Evolutionary conservation across 495 filamentous ascomycete species (phyloP).

Genomic region (Pyrenula massariospora): DNA sequence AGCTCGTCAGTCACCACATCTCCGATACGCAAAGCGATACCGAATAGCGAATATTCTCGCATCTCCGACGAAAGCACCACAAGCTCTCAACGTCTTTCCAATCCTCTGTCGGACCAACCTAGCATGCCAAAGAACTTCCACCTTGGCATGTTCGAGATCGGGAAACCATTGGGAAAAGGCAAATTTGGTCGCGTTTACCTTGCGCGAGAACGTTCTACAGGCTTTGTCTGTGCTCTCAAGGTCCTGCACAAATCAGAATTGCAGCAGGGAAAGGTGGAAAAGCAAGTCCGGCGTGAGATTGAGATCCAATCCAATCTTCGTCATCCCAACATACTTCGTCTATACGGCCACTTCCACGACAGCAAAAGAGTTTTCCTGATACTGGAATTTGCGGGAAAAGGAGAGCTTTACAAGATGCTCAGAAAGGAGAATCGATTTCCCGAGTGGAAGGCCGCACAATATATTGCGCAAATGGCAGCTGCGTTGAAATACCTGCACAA

Average conservation of each 20-base stretch:
- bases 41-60: conserved; percentile 19
- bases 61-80: conserved; percentile 43
- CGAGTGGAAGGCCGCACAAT: conserved; percentile 93
- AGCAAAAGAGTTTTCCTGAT: conserved; percentile 93
- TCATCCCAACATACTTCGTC: conserved; percentile 87
- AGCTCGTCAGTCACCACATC: conserved; percentile 12
- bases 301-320: conserved; percentile 95
- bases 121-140: conserved; percentile 63
- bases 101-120: conserved; percentile 47
- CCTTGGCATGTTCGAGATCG: conserved; percentile 98
- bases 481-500: conserved; percentile 87
- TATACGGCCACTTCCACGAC: conserved; percentile 97
- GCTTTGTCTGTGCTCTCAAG: conserved; percentile 94
- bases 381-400: conserved; percentile 88
- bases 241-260: conserved; percentile 93
- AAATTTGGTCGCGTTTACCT: conserved; percentile 97
- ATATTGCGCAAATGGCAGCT: conserved; percentile 96
- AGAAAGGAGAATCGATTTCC: conserved; percentile 78
- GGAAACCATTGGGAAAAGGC: conserved; percentile 88
- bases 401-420: conserved; percentile 95
- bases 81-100: conserved; percentile 38
- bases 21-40: conserved; percentile 17
- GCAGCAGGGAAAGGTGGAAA: conserved; percentile 86
- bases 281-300: conserved; percentile 92
- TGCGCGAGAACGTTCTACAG: conserved; percentile 74